A percentile compares a stretch with the other conserved stretches of the same genome.
phyloP scores from a whole-genome alignment of 2,329 filamentous ascomycete genomes.

The Aureobasidium sp. region DNA sequence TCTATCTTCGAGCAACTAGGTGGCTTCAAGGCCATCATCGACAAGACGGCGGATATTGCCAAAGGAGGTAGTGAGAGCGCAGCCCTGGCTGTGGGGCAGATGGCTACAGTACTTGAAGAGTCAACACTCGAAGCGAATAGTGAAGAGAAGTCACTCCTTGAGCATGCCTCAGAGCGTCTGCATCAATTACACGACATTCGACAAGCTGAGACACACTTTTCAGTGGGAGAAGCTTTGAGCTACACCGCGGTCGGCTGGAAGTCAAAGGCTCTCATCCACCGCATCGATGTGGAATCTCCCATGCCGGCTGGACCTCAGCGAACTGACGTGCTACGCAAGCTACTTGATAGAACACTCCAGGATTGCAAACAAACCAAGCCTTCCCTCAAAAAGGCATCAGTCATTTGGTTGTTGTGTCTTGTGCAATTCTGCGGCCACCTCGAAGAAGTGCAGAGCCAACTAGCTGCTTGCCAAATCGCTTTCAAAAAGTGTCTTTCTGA shows the following conservation, averaged over 20 bases:
- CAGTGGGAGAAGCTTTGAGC: slow-evolving; percentile 80
- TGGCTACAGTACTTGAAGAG: slow-evolving; percentile 57
- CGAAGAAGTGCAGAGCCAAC: slow-evolving; percentile 61
- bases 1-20: slow-evolving; percentile 20
- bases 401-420: slow-evolving; percentile 89
- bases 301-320: slow-evolving; percentile 36
- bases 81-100: slow-evolving; percentile 69
- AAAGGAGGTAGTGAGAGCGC: slow-evolving; percentile 77
- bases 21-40: slow-evolving; percentile 40
- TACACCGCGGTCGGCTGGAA: slow-evolving; percentile 74
- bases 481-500: slow-evolving; percentile 85
- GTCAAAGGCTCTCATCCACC: slow-evolving; percentile 67
- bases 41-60: slow-evolving; percentile 58
- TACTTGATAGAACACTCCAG: slow-evolving; percentile 65
- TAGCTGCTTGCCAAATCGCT: slow-evolving; percentile 73
- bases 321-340: slow-evolving; percentile 39
- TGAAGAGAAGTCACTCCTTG: slow-evolving; percentile 37
- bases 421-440: slow-evolving; percentile 84
- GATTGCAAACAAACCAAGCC: slow-evolving; percentile 83
- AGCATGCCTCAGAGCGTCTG: slow-evolving; percentile 57
- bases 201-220: slow-evolving; percentile 81
- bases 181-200: slow-evolving; percentile 76
- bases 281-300: slow-evolving; percentile 63
- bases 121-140: slow-evolving; percentile 28
- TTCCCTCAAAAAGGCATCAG: slow-evolving; percentile 80